These are phyloP conservation scores for Ceratobasidium sp. DNA, from an alignment of 1,284 basidiomycete genomes.

Conservation along the genomic window DNA sequence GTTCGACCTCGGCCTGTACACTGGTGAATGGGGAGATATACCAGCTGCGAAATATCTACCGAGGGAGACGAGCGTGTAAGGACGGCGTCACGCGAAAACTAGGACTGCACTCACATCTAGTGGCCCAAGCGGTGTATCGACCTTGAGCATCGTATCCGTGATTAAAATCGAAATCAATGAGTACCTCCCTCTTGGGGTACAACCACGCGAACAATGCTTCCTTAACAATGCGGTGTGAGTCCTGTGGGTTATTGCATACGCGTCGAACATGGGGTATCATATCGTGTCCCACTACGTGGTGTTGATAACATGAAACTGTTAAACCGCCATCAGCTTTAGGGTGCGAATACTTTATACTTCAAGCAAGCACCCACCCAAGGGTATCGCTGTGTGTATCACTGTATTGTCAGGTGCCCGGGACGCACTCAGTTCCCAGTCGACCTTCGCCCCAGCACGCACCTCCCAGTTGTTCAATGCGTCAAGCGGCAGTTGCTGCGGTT, in stretches of 20 bases:
- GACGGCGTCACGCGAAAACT: not conserved
- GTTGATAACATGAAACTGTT: constrained; percentile 5
- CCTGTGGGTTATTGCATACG: not conserved
- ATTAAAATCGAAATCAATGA: not conserved
- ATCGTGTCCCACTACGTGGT: not conserved
- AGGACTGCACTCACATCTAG: not conserved
- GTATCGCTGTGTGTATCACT: constrained; percentile 1
- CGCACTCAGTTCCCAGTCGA: not conserved
- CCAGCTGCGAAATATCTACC: constrained; percentile 2
- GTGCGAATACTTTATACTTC: not conserved
- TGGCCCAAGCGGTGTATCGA: not conserved
- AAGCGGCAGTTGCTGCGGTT: not conserved
- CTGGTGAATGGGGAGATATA: not conserved
- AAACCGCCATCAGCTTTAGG: not conserved
- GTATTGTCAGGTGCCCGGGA: not conserved
- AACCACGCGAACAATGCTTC: not conserved
- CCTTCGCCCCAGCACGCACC: not conserved
- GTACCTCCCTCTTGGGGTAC: not conserved
- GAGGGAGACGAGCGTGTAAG: no score
- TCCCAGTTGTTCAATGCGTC: constrained; percentile 25
- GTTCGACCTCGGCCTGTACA: constrained; percentile 13
- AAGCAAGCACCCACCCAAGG: not conserved
- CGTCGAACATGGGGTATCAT: not conserved
- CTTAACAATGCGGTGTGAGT: not conserved
- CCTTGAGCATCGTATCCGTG: not conserved